Base-by-base conservation (phyloP, 306 rosid genomes). In the Vigna hirtella region DNA sequence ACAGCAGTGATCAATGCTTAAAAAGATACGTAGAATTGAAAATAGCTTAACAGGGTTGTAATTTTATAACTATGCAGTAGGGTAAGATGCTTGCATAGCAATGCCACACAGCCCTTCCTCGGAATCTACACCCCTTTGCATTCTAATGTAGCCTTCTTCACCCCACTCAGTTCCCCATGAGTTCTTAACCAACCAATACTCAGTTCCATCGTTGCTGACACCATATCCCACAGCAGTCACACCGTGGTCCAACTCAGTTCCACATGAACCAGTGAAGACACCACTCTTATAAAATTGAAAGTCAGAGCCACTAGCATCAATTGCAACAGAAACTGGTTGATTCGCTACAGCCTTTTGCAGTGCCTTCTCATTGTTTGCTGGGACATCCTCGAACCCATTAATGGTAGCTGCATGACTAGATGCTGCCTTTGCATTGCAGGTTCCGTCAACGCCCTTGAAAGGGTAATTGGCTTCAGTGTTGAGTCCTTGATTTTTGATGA, bases 151-250 rank as follows among this genome's bases (percentile, higher is more conserved):
- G 0, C 88, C 91, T n/a, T 76, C 17, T 61, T 88, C 89, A 13
- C 89, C 91, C 91, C 91, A 86, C 0, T 58, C 10, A 0, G 75
- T 22, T 17, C 92, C 87, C 88, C 87, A 88, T 0, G 92, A 86
- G 59, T 88, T 88, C 77, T 86, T 88, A 34, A 84, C 81, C 57
- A 86, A 13, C 90, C 88, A 88, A 74, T 82, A 88, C 66, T 78
- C 52, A 0, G 78, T 83, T n/a, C 89, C 87, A 59, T 84, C 85
- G 14, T 67, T 55, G 56, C 66, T 53, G 0, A 71, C 49, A 17
- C 84, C 88, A 55, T 84, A 86, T 9, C 86, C 91, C 38, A 87
- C 78, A 0, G 79, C 85, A 4, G 89, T 79, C 17, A 88, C 87
- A 17, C 84, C 83, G 18, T 89, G 92, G 20, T 86, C 87, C 8